phyloP scores from a whole-genome alignment of 352 stramenopile species.

The Globisporangium camurandrum region DNA sequence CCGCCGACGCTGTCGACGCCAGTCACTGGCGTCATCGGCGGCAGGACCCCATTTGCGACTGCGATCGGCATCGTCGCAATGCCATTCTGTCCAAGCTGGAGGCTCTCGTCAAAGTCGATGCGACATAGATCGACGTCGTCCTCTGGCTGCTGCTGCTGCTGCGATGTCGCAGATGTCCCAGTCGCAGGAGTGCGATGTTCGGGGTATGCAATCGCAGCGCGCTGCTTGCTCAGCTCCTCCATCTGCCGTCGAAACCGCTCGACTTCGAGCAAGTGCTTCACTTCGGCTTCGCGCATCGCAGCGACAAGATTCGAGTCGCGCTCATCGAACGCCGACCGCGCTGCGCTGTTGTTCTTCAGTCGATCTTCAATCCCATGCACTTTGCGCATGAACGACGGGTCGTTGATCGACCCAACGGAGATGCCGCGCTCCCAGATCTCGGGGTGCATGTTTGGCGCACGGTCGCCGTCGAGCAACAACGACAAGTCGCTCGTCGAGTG shows the following conservation, averaged over 20 bases:
- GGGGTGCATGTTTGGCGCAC: slow-evolving; percentile 23
- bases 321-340: slow-evolving; percentile 51
- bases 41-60: too few relatives aligned
- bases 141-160: slow-evolving; percentile 35
- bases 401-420: slow-evolving; percentile 46
- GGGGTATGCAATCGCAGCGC: slow-evolving; percentile 38
- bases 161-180: too few relatives aligned
- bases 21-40: too few relatives aligned
- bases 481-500: slow-evolving; percentile 42
- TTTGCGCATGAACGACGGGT: slow-evolving; percentile 48
- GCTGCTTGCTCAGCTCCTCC: slow-evolving; percentile 78
- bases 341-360: slow-evolving; percentile 54
- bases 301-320: slow-evolving; percentile 63
- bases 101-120: slow-evolving; percentile 10
- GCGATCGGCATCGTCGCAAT: background rate
- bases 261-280: slow-evolving; percentile 80
- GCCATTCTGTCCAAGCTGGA: slow-evolving; percentile 4
- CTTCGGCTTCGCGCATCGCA: slow-evolving; percentile 67
- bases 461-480: slow-evolving; percentile 27
- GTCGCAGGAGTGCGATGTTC: too few relatives aligned
- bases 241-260: slow-evolving; percentile 78
- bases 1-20: too few relatives aligned
- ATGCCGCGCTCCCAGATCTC: slow-evolving; percentile 48
- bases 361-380: slow-evolving; percentile 61
- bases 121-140: slow-evolving; percentile 16